These are phyloP conservation scores for Penicillium samsonianum DNA, from an alignment of 495 filamentous ascomycete genomes.

Conservation along the genomic window DNA sequence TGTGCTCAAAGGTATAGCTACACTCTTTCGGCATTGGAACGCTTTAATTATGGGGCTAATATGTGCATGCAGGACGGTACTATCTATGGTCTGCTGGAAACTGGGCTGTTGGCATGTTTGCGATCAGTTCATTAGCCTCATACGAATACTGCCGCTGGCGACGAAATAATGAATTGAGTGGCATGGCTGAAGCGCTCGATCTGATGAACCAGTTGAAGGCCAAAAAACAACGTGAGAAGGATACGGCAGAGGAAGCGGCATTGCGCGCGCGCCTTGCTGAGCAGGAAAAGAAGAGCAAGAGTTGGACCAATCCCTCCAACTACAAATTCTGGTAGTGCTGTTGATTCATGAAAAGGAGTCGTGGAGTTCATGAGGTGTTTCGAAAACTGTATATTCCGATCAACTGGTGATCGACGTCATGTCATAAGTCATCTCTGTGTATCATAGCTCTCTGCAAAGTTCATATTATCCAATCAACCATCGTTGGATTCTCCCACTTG, in stretches of 20 bases:
- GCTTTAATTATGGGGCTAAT: conserved; percentile 6
- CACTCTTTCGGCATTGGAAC: not conserved
- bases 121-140: conserved; percentile 59
- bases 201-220: conserved; percentile 73
- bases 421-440: conserved; percentile 34
- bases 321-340: conserved; percentile 52
- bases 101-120: conserved; percentile 81
- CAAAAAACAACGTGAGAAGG: conserved; percentile 67
- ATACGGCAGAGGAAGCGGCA: conserved; percentile 53
- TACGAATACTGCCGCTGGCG: conserved; percentile 81
- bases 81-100: conserved; percentile 63
- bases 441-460: conserved; percentile 30
- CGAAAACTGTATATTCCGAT: conserved; percentile 38
- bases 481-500: not conserved
- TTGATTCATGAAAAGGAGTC: conserved; percentile 35
- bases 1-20: conserved; percentile 67
- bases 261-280: conserved; percentile 39
- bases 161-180: conserved; percentile 68
- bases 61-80: conserved; percentile 38
- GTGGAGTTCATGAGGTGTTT: conserved; percentile 38
- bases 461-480: conserved; percentile 14
- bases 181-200: conserved; percentile 78
- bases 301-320: conserved; percentile 51
- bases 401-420: conserved; percentile 19
- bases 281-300: conserved; percentile 55